Percentiles rank a stretch among this genome's conserved stretches.
These are phyloP conservation scores for Chrysanthemum makinoi DNA, from an alignment of 129 eudicot genomes.

Conservation along the genomic window DNA sequence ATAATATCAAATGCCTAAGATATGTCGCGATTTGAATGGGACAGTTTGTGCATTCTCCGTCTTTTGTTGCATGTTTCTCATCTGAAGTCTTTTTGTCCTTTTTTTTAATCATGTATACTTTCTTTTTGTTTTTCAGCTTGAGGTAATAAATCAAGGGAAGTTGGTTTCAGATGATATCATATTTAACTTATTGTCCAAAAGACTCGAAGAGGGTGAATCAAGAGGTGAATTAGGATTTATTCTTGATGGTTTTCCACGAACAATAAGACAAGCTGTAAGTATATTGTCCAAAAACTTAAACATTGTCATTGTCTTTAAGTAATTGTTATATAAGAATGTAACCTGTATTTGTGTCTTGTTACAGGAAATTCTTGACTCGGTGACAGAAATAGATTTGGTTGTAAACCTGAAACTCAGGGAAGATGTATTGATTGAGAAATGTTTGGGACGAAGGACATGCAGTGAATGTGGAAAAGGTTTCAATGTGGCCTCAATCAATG, in stretches of 20 bases:
- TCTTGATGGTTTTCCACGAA: conserved; percentile 96
- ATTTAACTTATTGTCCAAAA: conserved; percentile 67
- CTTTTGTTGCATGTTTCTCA: no score
- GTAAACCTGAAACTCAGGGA: conserved; percentile 85
- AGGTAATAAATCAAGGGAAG: conserved; percentile 86
- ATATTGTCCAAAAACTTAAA: not conserved
- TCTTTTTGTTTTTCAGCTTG: conserved; percentile 52
- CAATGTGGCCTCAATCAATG: conserved; percentile 72
- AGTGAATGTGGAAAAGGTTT: conserved; percentile 38
- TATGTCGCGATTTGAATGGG: no score
- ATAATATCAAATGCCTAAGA: no score
- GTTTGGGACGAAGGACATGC: conserved; percentile 88
- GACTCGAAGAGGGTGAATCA: conserved; percentile 83
- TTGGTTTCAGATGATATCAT: conserved; percentile 90
- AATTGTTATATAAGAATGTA: not conserved
- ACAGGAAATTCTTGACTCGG: conserved; percentile 79
- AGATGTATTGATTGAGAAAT: conserved; percentile 68
- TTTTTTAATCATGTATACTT: no score
- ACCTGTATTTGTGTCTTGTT: not conserved
- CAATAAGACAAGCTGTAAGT: conserved; percentile 90
- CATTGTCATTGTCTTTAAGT: not conserved
- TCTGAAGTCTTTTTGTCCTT: no score
- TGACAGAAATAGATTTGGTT: conserved; percentile 83
- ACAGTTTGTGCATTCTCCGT: no score
- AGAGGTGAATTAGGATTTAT: conserved; percentile 90